Evolutionary conservation across 192 early-diverging fungal species (phyloP).

Genomic region (Backusella luteola): DNA sequence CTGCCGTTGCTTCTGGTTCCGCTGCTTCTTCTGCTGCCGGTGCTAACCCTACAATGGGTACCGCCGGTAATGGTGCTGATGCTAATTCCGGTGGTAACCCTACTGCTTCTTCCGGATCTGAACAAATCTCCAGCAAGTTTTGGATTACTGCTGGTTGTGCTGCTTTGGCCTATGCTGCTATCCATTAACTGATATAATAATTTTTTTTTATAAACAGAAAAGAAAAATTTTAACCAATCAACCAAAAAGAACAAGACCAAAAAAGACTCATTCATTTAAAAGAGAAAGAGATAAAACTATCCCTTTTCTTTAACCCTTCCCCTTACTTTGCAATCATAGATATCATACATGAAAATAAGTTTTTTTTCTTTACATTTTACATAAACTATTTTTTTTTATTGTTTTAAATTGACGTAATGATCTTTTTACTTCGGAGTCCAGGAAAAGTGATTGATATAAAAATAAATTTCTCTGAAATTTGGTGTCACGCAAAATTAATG

Average conservation of each 20-base stretch:
- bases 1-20: slow-evolving; percentile 9
- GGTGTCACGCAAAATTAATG: not conserved
- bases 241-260: not conserved
- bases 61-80: not conserved
- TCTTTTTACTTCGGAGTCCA: not conserved
- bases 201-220: not conserved
- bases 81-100: not conserved
- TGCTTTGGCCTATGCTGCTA: not conserved
- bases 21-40: not conserved
- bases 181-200: slow-evolving; percentile 6
- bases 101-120: not conserved
- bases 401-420: slow-evolving; percentile 9
- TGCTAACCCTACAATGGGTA: slow-evolving; percentile 3
- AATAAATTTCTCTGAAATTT: slow-evolving; percentile 9
- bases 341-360: slow-evolving; percentile 7
- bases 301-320: slow-evolving; percentile 3
- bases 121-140: not conserved
- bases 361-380: not conserved
- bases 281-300: not conserved
- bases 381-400: slow-evolving; percentile 7
- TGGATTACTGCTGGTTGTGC: not conserved
- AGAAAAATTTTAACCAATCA: not conserved
- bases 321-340: slow-evolving; percentile 7
- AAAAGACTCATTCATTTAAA: slow-evolving; percentile 2
- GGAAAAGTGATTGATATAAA: slow-evolving; percentile 6